Conservation (phyloP, 2,329 filamentous ascomycete species). For the Apiospora aurea region DNA sequence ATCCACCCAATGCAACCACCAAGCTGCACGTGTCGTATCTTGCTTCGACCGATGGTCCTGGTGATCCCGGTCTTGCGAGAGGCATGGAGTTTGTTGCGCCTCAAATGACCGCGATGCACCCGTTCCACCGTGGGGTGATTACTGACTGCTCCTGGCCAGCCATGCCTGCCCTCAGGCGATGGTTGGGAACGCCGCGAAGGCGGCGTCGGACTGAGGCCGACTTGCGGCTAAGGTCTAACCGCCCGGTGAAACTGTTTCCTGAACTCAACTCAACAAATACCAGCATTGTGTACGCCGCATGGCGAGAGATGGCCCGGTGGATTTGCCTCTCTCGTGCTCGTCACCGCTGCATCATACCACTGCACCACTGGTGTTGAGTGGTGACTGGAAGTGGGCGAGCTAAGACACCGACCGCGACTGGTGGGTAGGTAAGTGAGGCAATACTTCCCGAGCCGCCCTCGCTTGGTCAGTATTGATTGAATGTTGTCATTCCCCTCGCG, state of each 20-base stretch:
- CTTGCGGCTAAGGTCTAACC: conserved; percentile 17
- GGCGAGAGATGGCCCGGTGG: not conserved
- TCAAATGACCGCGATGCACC: not conserved
- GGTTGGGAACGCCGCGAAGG: conserved; percentile 13
- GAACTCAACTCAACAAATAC: not conserved
- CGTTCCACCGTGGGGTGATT: conserved; percentile 2
- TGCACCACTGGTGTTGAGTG: not conserved
- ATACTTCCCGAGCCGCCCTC: conserved; percentile 15
- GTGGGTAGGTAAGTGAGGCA: conserved; percentile 6
- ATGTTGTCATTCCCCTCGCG: not conserved
- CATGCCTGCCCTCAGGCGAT: not conserved
- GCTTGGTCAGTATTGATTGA: not conserved
- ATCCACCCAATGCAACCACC: not conserved
- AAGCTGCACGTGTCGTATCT: conserved; percentile 7
- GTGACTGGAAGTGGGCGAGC: conserved; percentile 1
- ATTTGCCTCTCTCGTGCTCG: not conserved
- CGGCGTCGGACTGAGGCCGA: conserved; percentile 4
- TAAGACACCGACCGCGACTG: conserved; percentile 16
- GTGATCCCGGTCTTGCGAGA: not conserved
- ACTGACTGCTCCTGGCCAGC: conserved; percentile 11
- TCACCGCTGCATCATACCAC: not conserved
- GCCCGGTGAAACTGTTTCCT: conserved; percentile 20
- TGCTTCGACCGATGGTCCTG: not conserved
- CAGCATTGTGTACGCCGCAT: not conserved
- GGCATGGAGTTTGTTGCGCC: conserved; percentile 5